Evolutionary conservation across 768 basidiomycete genomes (phyloP), one percentile per base, ranked within the genome.

Genomic region (Zangia roseola): DNA sequence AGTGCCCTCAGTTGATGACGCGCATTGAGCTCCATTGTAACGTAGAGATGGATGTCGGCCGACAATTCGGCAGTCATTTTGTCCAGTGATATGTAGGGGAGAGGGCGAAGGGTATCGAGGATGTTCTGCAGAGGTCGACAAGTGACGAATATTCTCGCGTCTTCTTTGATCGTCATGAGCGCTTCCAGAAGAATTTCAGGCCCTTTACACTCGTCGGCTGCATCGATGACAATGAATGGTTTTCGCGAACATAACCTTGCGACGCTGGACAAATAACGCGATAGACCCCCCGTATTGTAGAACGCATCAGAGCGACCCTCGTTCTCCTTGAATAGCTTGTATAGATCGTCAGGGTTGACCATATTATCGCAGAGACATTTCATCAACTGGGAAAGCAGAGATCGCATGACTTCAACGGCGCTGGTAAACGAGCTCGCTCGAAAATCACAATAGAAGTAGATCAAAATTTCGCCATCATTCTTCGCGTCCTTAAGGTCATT

Each of bases 361-460:
- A 23, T n/a, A 30, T 16, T 5, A 3, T 6, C 21, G 4, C 33
- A 45, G 28, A 49, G 23, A 0, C 21, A 36, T 1, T 7, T 10
- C 1, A 19, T n/a, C 2, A 63, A 10, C 52, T 65, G 63, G 0
- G 46, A n/a, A 8, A 62, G 53, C 20, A 65, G 20, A 3, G 60
- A 59, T 6, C 55, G 53, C 37, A 60, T 43, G 12, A 63, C 46
- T 17, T 52, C 55, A 1, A 57, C 33, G 7, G 52, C 45, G 9
- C 45, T 46, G 2, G 47, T 60, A 2, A 55, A 57, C 2, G 37
- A 21, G 5, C 8, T 19, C 1, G 20, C 38, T 6, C 45, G 47
- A 33, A 65, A 64, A 40, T 63, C 57, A 5, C 63, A 65, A 44
- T 62, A 65, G 38, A 64, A 63, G 20, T 47, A 59, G 0, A 23